Evolutionary conservation across 176 grass and related monocot genomes (phyloP).

Genomic region (Triticum aestivum): DNA sequence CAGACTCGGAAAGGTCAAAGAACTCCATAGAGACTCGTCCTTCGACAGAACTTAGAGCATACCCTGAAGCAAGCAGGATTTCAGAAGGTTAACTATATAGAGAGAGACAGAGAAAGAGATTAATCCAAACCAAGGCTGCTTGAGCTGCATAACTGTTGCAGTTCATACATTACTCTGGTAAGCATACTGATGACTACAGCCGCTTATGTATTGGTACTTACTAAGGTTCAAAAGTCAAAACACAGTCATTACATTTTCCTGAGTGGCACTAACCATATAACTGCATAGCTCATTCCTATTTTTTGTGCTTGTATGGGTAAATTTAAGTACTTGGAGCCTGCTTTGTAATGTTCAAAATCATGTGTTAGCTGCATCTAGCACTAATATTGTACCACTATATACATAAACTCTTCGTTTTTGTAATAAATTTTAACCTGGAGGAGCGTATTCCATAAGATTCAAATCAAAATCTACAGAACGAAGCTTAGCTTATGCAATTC

Average conservation of each 20-base stretch:
- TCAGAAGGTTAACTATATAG: neutral
- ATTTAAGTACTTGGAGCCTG: neutral
- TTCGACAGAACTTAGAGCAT: constrained; percentile 95
- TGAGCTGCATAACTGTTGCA: neutral
- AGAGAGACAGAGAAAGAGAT: neutral
- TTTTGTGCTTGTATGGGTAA: neutral
- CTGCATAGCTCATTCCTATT: neutral
- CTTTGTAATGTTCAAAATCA: constrained; percentile 3
- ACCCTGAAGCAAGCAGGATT: constrained; percentile 59
- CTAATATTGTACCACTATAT: neutral
- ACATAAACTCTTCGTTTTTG: neutral
- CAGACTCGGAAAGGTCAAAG: constrained; percentile 86
- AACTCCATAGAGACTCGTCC: constrained; percentile 97
- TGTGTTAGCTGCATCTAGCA: neutral
- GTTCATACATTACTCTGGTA: neutral
- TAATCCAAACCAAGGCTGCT: neutral
- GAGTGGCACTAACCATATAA: neutral
- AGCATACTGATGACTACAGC: neutral
- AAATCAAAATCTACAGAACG: neutral
- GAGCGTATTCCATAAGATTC: neutral
- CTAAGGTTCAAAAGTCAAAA: constrained; percentile 27
- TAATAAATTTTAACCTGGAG: neutral
- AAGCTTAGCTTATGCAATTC: neutral
- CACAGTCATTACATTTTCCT: neutral
- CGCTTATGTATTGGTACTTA: neutral